These are phyloP conservation scores for Penicillium griseofulvum DNA, from an alignment of 2,329 filamentous ascomycete species.

Conservation along the genomic window DNA sequence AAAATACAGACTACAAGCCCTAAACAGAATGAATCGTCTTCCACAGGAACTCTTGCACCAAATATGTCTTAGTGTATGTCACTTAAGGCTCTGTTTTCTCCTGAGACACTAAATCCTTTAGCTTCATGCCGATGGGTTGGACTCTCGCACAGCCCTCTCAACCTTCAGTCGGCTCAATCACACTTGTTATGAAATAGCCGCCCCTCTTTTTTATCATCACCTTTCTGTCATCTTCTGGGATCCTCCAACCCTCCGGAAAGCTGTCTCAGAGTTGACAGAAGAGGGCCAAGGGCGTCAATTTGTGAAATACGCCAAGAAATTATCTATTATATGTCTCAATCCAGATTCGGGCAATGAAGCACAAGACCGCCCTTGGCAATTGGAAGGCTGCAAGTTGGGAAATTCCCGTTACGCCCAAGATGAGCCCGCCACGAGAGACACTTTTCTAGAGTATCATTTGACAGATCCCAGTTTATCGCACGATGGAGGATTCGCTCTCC, in stretches of 20 bases:
- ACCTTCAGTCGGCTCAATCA: neutral
- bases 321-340: neutral
- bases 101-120: neutral
- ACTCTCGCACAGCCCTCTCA: neutral
- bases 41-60: neutral
- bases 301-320: conserved; percentile 1
- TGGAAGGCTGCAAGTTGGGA: neutral
- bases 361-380: neutral
- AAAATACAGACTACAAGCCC: neutral
- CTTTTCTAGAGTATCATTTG: conserved; percentile 5
- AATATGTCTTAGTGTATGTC: neutral
- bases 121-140: neutral
- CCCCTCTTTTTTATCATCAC: neutral
- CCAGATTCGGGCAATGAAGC: neutral
- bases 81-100: neutral
- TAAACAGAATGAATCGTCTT: neutral
- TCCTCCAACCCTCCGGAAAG: neutral
- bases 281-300: neutral
- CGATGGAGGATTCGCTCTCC: neutral
- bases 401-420: neutral
- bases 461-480: neutral
- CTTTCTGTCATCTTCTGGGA: neutral
- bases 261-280: neutral
- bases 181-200: neutral
- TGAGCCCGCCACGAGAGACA: neutral